Conservation (phyloP, 495 filamentous ascomycete genomes). For the Trichoderma virens region DNA sequence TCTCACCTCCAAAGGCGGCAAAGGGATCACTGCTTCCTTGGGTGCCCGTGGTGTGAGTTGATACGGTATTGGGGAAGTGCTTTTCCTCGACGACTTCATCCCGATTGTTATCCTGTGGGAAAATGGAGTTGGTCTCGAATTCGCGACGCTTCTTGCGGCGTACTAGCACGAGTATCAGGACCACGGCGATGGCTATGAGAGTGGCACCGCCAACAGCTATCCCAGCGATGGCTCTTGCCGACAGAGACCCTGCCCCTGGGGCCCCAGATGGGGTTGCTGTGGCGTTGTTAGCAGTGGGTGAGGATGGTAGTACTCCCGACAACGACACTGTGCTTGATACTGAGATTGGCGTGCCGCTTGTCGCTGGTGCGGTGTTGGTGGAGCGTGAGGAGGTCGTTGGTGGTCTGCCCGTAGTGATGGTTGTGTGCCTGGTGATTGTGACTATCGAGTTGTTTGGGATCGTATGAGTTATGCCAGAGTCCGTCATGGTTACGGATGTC, state of each 20-base stretch:
- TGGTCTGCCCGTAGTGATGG: background rate
- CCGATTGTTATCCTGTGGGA: background rate
- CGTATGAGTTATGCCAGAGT: constrained; percentile 6
- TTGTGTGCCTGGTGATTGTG: constrained; percentile 9
- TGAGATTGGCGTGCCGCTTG: background rate
- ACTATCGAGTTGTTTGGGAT: constrained; percentile 8
- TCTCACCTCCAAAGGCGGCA: constrained; percentile 11
- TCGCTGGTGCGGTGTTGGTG: background rate
- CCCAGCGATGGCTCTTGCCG: constrained; percentile 12
- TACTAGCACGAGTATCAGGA: constrained; percentile 12
- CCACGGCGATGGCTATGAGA: constrained; percentile 3
- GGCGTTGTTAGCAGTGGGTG: background rate
- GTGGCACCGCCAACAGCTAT: constrained; percentile 18
- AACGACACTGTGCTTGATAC: background rate
- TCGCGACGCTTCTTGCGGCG: constrained; percentile 17
- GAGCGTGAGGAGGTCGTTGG: background rate
- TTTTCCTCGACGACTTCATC: constrained; percentile 11
- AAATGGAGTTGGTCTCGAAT: background rate
- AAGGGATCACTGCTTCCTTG: constrained; percentile 4
- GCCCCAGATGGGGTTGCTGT: background rate
- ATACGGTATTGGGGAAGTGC: constrained; percentile 7
- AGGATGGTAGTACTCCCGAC: background rate
- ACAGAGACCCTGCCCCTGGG: background rate
- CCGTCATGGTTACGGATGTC: background rate
- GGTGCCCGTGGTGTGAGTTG: background rate